Percentiles rank a stretch among this genome's conserved stretches.
Evolutionary conservation across 2,329 filamentous ascomycete genomes (phyloP).

Genomic region (Gliomastix tumulicola): DNA sequence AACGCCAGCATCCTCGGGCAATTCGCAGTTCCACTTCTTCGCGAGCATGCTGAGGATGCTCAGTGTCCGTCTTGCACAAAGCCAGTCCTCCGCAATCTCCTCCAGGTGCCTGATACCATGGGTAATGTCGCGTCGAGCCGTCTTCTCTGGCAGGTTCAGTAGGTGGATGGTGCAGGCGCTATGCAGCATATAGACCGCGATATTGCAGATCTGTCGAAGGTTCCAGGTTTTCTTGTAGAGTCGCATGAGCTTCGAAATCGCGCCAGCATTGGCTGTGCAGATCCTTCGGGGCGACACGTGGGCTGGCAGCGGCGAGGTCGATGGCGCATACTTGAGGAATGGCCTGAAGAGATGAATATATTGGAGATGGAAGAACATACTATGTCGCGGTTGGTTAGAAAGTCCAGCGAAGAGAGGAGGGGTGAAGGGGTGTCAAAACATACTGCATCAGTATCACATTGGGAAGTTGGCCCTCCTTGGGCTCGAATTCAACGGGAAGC

Average conservation of each 20-base stretch:
- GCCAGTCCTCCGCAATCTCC: conserved; percentile 93
- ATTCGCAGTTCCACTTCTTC: conserved; percentile 80
- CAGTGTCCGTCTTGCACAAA: conserved; percentile 78
- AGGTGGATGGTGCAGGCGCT: conserved; percentile 93
- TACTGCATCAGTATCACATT: conserved; percentile 79
- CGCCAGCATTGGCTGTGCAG: conserved; percentile 81
- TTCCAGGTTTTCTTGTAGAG: conserved; percentile 91
- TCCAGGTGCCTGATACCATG: conserved; percentile 89
- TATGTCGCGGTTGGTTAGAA: conserved; percentile 29
- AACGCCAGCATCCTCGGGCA: conserved; percentile 74
- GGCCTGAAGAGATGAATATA: conserved; percentile 95
- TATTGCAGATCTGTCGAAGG: conserved; percentile 88
- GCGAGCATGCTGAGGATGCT: conserved; percentile 79
- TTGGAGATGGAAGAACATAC: conserved; percentile 95
- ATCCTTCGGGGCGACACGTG: conserved; percentile 88
- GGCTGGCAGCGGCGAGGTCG: conserved; percentile 72
- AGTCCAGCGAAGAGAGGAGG: neutral
- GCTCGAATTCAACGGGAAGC: conserved; percentile 79
- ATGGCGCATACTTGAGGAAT: conserved; percentile 83
- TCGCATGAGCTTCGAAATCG: conserved; percentile 89
- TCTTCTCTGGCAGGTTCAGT: conserved; percentile 88
- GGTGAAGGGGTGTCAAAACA: conserved; percentile 28
- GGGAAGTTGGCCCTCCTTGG: conserved; percentile 81
- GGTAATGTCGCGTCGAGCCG: conserved; percentile 79
- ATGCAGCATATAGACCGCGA: conserved; percentile 92